Percentiles rank a stretch among this genome's conserved stretches.
phyloP scores from a whole-genome alignment of 306 rosid genomes.

The Mimosa pudica region DNA sequence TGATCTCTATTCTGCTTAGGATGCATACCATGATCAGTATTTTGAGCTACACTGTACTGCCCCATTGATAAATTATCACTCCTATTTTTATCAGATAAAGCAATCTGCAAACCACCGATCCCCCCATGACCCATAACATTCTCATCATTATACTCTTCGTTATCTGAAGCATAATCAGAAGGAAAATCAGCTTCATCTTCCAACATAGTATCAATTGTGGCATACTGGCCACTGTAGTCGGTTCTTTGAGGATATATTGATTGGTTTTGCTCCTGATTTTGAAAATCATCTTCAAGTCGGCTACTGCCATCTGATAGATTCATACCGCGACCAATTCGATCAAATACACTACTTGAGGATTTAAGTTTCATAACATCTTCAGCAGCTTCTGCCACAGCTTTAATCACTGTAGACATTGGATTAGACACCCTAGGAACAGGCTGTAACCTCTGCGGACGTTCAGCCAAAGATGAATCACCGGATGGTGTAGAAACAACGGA shows the following conservation, averaged over 20 bases:
- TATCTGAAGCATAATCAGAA: constrained; percentile 66
- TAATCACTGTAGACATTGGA: constrained; percentile 84
- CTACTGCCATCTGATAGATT: constrained; percentile 41
- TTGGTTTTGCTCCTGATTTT: constrained; percentile 49
- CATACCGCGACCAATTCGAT: constrained; percentile 75
- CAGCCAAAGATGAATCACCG: constrained; percentile 53
- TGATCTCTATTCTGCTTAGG: constrained; percentile 37
- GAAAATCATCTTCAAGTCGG: constrained; percentile 52
- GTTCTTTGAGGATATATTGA: constrained; percentile 42
- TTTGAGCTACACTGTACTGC: constrained; percentile 47
- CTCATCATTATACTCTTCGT: constrained; percentile 64
- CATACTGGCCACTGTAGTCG: constrained; percentile 50
- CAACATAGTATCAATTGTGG: constrained; percentile 41
- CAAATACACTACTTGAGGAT: constrained; percentile 86
- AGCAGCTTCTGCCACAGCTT: constrained; percentile 96
- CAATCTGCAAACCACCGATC: constrained; percentile 47
- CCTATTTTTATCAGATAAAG: constrained; percentile 47
- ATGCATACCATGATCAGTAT: constrained; percentile 35
- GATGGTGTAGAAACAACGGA: constrained; percentile 76
- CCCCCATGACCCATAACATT: constrained; percentile 44
- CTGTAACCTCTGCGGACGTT: constrained; percentile 56
- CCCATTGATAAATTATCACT: constrained; percentile 41
- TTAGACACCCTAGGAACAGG: constrained; percentile 62
- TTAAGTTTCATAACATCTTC: constrained; percentile 79
- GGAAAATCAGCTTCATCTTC: constrained; percentile 60